A percentile compares a stretch with the other conserved stretches of the same genome.
Conservation (phyloP, 2,329 filamentous ascomycete genomes). For the Fusarium chlamydosporum region DNA sequence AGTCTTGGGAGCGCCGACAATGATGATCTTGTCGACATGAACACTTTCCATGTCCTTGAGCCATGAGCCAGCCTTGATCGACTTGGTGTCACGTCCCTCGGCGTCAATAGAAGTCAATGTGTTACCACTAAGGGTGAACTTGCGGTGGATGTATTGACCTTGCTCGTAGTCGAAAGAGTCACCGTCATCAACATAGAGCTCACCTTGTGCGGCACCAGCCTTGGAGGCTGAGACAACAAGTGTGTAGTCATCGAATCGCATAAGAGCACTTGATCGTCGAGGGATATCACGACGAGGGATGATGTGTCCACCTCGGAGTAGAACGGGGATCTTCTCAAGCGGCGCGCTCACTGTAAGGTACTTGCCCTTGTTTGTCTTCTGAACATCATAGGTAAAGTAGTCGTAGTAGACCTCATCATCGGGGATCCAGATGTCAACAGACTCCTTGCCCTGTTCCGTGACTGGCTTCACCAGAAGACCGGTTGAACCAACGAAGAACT, state of each 20-base stretch:
- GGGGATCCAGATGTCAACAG: constrained; percentile 86
- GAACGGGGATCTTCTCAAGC: constrained; percentile 86
- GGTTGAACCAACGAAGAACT: constrained; percentile 90
- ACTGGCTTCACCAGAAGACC: constrained; percentile 95
- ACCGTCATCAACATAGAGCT: constrained; percentile 92
- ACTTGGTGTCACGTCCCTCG: constrained; percentile 66
- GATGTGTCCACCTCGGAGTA: constrained; percentile 95
- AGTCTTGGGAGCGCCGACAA: constrained; percentile 81
- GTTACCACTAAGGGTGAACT: constrained; percentile 75
- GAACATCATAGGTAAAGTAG: constrained; percentile 88
- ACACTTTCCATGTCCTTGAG: constrained; percentile 84
- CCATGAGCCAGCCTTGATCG: constrained; percentile 75
- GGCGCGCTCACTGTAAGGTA: constrained; percentile 79
- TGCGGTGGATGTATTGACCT: constrained; percentile 89
- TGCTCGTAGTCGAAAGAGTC: constrained; percentile 90
- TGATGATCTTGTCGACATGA: constrained; percentile 83
- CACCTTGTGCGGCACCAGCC: constrained; percentile 74
- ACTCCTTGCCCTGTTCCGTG: constrained; percentile 79
- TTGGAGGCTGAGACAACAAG: constrained; percentile 81
- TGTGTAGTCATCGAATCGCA: constrained; percentile 96
- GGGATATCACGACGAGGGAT: constrained; percentile 91
- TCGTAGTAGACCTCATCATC: constrained; percentile 94
- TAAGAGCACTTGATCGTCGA: constrained; percentile 85
- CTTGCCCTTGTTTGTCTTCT: constrained; percentile 78
- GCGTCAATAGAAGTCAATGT: constrained; percentile 79